phyloP scores from a whole-genome alignment of 768 basidiomycete species.

The Nidula microcarpa region DNA sequence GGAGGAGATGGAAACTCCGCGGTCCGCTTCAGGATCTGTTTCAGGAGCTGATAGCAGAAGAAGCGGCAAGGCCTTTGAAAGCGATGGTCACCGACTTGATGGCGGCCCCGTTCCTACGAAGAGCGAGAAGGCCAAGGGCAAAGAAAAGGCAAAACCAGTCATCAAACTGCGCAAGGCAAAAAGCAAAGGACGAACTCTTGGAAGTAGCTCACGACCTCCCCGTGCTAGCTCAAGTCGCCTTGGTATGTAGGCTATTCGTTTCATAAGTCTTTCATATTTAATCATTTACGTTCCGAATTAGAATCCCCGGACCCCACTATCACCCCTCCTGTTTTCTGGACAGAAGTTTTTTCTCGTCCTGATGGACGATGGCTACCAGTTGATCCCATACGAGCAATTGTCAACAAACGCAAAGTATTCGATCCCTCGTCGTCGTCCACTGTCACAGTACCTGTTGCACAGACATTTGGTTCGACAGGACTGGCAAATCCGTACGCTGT shows the following conservation, averaged over 20 bases:
- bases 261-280: background rate
- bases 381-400: conserved; percentile 78
- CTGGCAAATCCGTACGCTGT: conserved; percentile 14
- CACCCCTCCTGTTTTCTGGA: conserved; percentile 92
- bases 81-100: conserved; percentile 38
- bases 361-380: conserved; percentile 92
- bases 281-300: conserved; percentile 6
- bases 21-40: conserved; percentile 9
- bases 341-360: conserved; percentile 91
- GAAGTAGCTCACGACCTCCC: conserved; percentile 18
- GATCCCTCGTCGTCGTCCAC: conserved; percentile 53
- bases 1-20: conserved; percentile 23
- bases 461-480: conserved; percentile 6
- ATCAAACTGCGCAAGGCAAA: conserved; percentile 58
- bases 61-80: conserved; percentile 28
- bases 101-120: conserved; percentile 27
- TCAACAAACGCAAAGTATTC: conserved; percentile 79
- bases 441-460: conserved; percentile 3
- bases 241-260: conserved; percentile 13
- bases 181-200: conserved; percentile 42
- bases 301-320: conserved; percentile 48
- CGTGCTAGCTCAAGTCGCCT: conserved; percentile 10
- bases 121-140: conserved; percentile 52
- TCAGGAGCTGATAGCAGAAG: conserved; percentile 28
- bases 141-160: conserved; percentile 51